phyloP scores from a whole-genome alignment of 768 basidiomycete genomes.

The Mycena floridula region DNA sequence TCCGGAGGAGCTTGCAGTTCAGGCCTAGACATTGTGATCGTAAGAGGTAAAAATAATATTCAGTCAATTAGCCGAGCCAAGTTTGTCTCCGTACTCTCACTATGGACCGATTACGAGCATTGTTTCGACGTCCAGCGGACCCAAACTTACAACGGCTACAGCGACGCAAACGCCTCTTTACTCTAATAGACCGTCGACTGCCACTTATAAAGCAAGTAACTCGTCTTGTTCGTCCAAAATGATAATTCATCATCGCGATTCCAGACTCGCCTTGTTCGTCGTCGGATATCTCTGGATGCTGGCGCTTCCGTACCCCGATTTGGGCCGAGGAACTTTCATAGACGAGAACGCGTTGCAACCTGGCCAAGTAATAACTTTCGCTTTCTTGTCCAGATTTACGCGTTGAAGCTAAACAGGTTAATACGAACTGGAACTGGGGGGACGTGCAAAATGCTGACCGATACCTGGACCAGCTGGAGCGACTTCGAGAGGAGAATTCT shows the following conservation, averaged over 20 bases:
- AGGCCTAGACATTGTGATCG: conserved; percentile 77
- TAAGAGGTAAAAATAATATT: too few species aligned
- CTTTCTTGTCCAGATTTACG: not conserved
- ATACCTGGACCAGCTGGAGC: conserved; percentile 69
- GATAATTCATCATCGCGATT: not conserved
- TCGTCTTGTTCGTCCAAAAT: too few species aligned
- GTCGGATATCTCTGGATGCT: conserved; percentile 81
- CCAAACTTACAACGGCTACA: too few species aligned
- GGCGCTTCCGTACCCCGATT: conserved; percentile 58
- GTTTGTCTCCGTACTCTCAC: too few species aligned
- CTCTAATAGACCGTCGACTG: not conserved
- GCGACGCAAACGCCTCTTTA: too few species aligned
- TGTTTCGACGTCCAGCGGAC: too few species aligned
- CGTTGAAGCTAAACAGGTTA: conserved; percentile 50
- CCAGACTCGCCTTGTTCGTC: conserved; percentile 51
- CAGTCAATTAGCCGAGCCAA: too few species aligned
- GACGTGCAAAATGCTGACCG: conserved; percentile 83
- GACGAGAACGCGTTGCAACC: conserved; percentile 97
- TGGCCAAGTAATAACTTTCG: conserved; percentile 54
- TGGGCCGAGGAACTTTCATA: conserved; percentile 72
- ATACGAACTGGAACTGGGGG: conserved; percentile 86
- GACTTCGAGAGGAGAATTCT: conserved; percentile 53
- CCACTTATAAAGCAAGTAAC: not conserved
- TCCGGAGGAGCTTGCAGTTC: conserved; percentile 87
- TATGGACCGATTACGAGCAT: too few species aligned